Percentiles rank a stretch among this genome's conserved stretches.
phyloP scores from a whole-genome alignment of 306 rosid species.

The Begonia masoniana region DNA sequence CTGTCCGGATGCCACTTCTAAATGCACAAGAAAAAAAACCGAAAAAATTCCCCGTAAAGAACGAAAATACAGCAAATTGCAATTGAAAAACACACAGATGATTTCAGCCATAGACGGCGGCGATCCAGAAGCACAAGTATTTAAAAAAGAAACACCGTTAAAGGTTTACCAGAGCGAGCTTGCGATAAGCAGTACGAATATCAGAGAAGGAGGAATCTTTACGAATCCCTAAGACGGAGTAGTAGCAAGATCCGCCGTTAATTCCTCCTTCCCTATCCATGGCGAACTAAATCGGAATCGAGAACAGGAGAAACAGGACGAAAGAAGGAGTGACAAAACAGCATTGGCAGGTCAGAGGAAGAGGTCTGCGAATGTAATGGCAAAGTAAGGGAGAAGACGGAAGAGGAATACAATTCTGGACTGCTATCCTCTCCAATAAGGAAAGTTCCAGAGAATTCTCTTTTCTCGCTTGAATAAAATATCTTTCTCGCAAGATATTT shows the following conservation, averaged over 20 bases:
- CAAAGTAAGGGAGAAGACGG: no score
- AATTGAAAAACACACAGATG: neutral
- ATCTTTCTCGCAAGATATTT: conserved; percentile 38
- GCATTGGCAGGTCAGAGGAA: neutral
- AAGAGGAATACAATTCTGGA: no score
- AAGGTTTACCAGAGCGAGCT: conserved; percentile 61
- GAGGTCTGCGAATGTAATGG: neutral
- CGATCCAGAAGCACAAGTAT: neutral
- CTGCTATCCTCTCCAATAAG: conserved; percentile 3
- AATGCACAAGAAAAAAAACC: neutral
- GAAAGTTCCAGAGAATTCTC: conserved; percentile 49
- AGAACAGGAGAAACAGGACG: neutral
- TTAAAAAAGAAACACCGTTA: conserved; percentile 2
- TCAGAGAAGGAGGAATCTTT: conserved; percentile 82
- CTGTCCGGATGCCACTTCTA: conserved; percentile 96
- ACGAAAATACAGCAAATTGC: neutral
- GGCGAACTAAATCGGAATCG: neutral
- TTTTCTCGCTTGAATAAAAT: neutral
- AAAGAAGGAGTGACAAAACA: neutral
- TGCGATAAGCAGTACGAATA: conserved; percentile 78
- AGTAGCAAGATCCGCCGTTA: conserved; percentile 73
- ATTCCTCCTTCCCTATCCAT: conserved; percentile 87
- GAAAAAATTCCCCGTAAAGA: neutral
- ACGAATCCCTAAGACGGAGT: conserved; percentile 69
- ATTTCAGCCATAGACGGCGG: neutral